Base-by-base conservation (phyloP, 2,329 filamentous ascomycete species). In the Fusarium proliferatum region DNA sequence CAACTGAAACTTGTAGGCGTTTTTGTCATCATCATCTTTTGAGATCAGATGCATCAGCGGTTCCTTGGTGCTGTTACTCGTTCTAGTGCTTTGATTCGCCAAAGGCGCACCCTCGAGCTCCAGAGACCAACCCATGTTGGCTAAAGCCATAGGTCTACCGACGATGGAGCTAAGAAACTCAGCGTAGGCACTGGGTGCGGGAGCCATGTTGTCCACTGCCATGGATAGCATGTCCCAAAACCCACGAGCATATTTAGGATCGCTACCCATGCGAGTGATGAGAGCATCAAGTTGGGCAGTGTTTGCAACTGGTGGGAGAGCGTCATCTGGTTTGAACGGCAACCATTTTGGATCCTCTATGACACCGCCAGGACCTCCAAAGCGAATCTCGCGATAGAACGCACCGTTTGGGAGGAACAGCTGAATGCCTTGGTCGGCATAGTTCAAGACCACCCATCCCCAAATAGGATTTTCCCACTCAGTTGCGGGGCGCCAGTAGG, bases 11-110 rank as follows among this genome's bases (percentile, higher is more conserved):
- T 42, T 6, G 21, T 42, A 42, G 6, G 8, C 13, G 9, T 42
- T 42, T 9, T n/a, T n/a, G 1, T 10, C 39, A 5, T 42, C 21
- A 6, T n/a, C 3, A 6, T 10, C 5, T 13, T 16, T 16, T 0
- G 13, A 13, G 13, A n/a, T 10, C 0, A 42, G 39, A n/a, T n/a
- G 39, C 39, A 42, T 15, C 8, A 16, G 9, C 13, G 39, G 39
- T 15, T 42, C 13, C 21, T 42, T 41, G 19, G 19, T 41, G 12
- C 7, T 41, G 38, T 21, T 21, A 9, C 21, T 16, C 3, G 39
- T 15, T 6, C 21, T 42, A 3, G 39, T 42, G 2, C 39, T 42
- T 9, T 42, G 13, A 1, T 42, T 42, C 6, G 8, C 21, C 6
- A 42, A 5, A 2, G 21, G 39, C 21, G 13, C 39, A 5, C 39